Conservation (phyloP, 805 yeast genomes). For the Groenewaldozyma salmanticensis region DNA sequence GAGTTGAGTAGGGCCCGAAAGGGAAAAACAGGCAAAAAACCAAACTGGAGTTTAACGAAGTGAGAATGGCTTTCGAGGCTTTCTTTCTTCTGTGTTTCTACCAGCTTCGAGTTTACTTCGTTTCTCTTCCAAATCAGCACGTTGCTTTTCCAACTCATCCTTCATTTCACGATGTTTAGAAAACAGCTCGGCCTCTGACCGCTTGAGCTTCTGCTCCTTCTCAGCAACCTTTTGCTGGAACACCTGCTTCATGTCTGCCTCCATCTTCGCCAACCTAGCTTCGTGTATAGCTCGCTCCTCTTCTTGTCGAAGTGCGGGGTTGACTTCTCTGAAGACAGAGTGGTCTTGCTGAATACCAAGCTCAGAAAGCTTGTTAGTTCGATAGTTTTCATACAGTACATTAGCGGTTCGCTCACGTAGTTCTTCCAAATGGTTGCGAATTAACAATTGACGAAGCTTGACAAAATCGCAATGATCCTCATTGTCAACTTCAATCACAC, state of each 20-base stretch:
- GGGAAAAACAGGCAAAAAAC: too few relatives aligned
- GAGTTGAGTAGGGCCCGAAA: too few relatives aligned
- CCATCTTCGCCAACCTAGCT: constrained; percentile 88
- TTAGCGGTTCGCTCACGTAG: constrained; percentile 77
- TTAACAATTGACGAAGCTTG: constrained; percentile 75
- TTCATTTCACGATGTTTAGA: constrained; percentile 96
- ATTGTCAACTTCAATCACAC: constrained; percentile 89
- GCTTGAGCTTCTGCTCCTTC: constrained; percentile 94
- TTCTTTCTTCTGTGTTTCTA: constrained; percentile 21
- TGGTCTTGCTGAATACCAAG: constrained; percentile 91
- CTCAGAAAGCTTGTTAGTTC: constrained; percentile 67
- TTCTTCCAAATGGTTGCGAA: constrained; percentile 89
- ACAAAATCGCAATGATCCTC: constrained; percentile 89
- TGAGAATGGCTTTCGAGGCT: constrained; percentile 22
- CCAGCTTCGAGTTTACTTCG: constrained; percentile 51
- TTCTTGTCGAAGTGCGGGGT: constrained; percentile 84
- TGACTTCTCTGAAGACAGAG: constrained; percentile 87
- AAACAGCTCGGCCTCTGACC: constrained; percentile 92
- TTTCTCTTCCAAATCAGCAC: constrained; percentile 83
- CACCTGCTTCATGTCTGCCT: constrained; percentile 90
- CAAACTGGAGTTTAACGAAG: too few relatives aligned
- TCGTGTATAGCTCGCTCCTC: constrained; percentile 91
- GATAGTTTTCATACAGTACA: constrained; percentile 74
- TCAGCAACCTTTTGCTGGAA: constrained; percentile 94
- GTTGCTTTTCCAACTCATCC: constrained; percentile 81